phyloP scores from a whole-genome alignment of 169 alveolate genomes.

The Plasmodium yoelii region DNA sequence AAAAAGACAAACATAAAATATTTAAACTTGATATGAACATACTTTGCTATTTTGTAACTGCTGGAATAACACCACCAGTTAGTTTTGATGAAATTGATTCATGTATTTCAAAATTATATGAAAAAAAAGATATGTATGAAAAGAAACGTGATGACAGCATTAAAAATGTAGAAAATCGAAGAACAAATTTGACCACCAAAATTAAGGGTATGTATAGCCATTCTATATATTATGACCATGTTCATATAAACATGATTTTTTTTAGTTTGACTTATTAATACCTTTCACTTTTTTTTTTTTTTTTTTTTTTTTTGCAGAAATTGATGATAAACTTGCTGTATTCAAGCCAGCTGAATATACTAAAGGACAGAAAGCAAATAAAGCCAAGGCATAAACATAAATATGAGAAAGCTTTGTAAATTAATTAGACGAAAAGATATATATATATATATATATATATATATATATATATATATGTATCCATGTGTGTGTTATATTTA shows the following conservation, averaged over 20 bases:
- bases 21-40: constrained; percentile 85
- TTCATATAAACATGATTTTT: not conserved
- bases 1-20: constrained; percentile 77
- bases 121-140: constrained; percentile 78
- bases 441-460: not conserved
- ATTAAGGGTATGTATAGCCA: constrained; percentile 42
- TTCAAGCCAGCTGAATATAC: constrained; percentile 1
- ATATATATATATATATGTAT: too few species aligned
- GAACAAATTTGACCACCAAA: constrained; percentile 77
- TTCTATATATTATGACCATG: not conserved
- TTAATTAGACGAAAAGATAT: not conserved
- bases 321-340: constrained; percentile 17
- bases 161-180: constrained; percentile 81
- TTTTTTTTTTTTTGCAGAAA: constrained; percentile 25
- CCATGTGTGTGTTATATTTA: not conserved
- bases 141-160: constrained; percentile 79
- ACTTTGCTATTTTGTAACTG: constrained; percentile 83
- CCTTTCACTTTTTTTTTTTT: constrained; percentile 4
- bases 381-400: constrained; percentile 12
- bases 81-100: constrained; percentile 80
- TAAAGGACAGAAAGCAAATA: constrained; percentile 10
- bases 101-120: constrained; percentile 78
- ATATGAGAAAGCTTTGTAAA: not conserved
- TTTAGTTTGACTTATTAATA: not conserved
- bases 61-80: constrained; percentile 85